Evolutionary conservation across 352 stramenopile genomes (phyloP), one percentile per base, ranked within the genome.

Genomic region (Blastocystis sp.): DNA sequence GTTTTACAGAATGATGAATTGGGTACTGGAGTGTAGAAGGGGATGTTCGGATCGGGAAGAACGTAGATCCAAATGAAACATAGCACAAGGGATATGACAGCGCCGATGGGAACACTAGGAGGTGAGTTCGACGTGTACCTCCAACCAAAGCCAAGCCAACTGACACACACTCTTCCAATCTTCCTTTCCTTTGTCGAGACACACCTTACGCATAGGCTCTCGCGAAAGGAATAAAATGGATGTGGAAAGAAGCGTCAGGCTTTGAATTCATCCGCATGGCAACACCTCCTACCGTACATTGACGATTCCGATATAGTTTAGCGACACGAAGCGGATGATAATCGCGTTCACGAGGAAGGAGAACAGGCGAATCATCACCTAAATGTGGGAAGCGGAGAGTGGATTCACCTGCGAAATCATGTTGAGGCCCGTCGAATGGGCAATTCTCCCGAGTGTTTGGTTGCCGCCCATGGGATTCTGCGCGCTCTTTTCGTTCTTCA

Each of bases 131-230:
- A 81, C 2, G 7, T 3, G 4, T 34, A n/a, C 0, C 0, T 28
- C 17, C 21, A n/a, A 81, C 71, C 21, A 10, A n/a, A 87, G 40
- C 65, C 62, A 87, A 28, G 34, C 48, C 6, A 87, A 6, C 0
- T 69, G 62, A 87, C 63, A 65, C 14, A 87, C 65, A 21, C 11
- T 9, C 7, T 21, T 48, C 62, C 65, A 87, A 9, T 74, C 60
- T 10, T 74, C 77, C 34, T 71, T 65, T 40, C 45, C 45, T 38
- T 62, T 60, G 40, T 87, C 77, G 17, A 87, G 38, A n/a, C 77
- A 87, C 38, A 64, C 77, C n/a, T 87, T 87, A 24, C 77, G 77
- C 7, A 87, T 64, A 9, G 77, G 77, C 63, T 87, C 77, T 60
- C 77, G 40, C 1, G 77, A 62, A 17, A 87, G 34, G 38, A 87